Evolutionary conservation across 495 filamentous ascomycete species (phyloP).

Genomic region (Pyrenula massariospora): DNA sequence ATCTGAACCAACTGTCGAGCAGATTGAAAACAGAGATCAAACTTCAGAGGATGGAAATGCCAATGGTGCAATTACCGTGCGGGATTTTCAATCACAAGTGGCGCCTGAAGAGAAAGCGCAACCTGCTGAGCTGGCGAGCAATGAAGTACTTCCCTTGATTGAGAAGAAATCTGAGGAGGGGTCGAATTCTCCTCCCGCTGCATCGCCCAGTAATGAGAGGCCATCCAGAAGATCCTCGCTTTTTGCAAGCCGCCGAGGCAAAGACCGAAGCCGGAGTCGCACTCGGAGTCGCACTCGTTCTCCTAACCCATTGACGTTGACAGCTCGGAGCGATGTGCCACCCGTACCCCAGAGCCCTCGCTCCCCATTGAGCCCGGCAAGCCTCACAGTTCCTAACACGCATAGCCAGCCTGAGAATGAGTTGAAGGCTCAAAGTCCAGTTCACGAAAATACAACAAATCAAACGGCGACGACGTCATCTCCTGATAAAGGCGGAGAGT

Average conservation of each 20-base stretch:
- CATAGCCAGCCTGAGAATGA: neutral
- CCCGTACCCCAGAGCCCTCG: neutral
- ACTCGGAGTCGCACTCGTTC: neutral
- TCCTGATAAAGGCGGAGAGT: no score
- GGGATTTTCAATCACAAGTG: neutral
- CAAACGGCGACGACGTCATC: no score
- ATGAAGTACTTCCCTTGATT: neutral
- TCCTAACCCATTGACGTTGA: neutral
- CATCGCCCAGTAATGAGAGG: neutral
- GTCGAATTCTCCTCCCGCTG: neutral
- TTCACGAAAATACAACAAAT: no score
- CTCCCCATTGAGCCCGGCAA: neutral
- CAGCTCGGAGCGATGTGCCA: neutral
- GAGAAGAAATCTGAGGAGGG: neutral
- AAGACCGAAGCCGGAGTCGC: neutral
- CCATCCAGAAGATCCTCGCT: neutral
- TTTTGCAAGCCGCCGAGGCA: neutral
- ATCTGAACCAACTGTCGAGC: neutral
- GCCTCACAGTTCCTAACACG: neutral
- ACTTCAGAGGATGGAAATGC: no score
- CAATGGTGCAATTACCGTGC: neutral
- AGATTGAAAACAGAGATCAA: neutral
- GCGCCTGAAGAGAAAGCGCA: neutral
- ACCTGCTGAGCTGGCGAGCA: neutral
- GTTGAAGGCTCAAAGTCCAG: neutral